Evolutionary conservation across 2,329 filamentous ascomycete genomes (phyloP).

Genomic region (Verticillium longisporum): DNA sequence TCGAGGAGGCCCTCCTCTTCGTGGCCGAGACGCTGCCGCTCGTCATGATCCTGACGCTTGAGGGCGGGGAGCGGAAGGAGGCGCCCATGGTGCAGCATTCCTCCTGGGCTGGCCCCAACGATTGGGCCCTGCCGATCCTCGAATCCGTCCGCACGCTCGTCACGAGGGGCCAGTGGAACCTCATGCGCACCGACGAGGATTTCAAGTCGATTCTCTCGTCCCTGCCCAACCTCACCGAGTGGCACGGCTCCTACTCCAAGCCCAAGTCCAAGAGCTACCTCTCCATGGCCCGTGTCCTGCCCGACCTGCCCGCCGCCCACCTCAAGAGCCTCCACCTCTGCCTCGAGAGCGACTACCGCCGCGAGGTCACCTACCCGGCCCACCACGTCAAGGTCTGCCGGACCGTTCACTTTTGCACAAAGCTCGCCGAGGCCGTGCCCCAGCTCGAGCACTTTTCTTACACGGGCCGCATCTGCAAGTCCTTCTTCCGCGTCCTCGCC

Average conservation of each 20-base stretch:
- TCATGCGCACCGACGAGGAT: conserved; percentile 58
- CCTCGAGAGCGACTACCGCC: conserved; percentile 64
- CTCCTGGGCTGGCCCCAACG: conserved; percentile 14
- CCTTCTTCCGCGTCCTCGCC: conserved; percentile 58
- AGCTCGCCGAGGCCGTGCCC: conserved; percentile 53
- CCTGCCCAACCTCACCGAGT: conserved; percentile 57
- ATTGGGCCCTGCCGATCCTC: conserved; percentile 36
- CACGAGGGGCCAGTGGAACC: conserved; percentile 71
- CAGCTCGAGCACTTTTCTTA: conserved; percentile 63
- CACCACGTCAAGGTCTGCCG: conserved; percentile 55
- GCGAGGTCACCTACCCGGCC: conserved; percentile 52
- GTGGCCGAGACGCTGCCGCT: conserved; percentile 52
- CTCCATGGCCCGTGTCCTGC: conserved; percentile 59
- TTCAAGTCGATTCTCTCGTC: conserved; percentile 56
- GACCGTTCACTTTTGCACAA: conserved; percentile 57
- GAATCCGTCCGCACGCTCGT: conserved; percentile 58
- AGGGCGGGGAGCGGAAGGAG: conserved; percentile 72
- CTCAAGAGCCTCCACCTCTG: conserved; percentile 61
- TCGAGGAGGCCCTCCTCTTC: conserved; percentile 61
- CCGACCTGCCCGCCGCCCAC: conserved; percentile 42
- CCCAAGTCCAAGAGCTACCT: conserved; percentile 69
- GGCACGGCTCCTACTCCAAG: conserved; percentile 61
- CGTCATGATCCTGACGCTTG: conserved; percentile 61
- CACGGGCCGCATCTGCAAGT: conserved; percentile 63
- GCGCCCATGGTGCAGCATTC: conserved; percentile 53